Base-by-base conservation (phyloP, 768 basidiomycete genomes). In the Tricholoma hemisulphureum region DNA sequence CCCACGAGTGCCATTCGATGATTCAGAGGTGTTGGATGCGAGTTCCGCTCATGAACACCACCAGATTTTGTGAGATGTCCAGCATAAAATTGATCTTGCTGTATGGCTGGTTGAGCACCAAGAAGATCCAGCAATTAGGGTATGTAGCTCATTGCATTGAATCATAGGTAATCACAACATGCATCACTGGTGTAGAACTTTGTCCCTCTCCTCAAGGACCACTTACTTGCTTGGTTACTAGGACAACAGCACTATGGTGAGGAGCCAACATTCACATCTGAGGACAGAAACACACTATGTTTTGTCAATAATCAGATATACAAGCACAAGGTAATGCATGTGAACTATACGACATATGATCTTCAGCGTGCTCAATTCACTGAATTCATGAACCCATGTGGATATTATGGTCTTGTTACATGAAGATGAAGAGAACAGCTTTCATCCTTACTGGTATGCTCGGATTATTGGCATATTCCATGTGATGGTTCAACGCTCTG, bases 271-370 rank as follows among this genome's bases (percentile, higher is more conserved):
- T 31, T 53, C 2, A 51, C 39, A 29, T 34, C 46, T 26, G 63
- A 68, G n/a, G 24, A 61, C 29, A 9, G n/a, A 18, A 51, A 51
- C 7, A 51, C 28, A 13, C 2, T 51, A 51, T 31, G 28, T 31
- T 51, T 51, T 31, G 49, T 51, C n/a, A 51, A 51, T 10, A 46
- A 58, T 29, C 64, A 58, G 32, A 52, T 37, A n/a, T 59, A 20
- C 16, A 45, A 45, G 16, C 43, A 65, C 55, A 56, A 63, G 49
- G 59, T 64, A 1, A 37, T 67, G 9, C 62, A 29, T 1, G 52
- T 69, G 51, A 67, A 69, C 56, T 68, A 71, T 58, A 71, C 70
- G 21, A 67, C 64, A 14, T 71, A 71, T 28, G 54, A 55, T 37
- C 20, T 45, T 2, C 41, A 24, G 6, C 41, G 41, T 18, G 24